Percentiles rank a stretch among this genome's conserved stretches.
These are phyloP conservation scores for Gymnopilus dilepis DNA, from an alignment of 768 basidiomycete genomes.

Conservation along the genomic window DNA sequence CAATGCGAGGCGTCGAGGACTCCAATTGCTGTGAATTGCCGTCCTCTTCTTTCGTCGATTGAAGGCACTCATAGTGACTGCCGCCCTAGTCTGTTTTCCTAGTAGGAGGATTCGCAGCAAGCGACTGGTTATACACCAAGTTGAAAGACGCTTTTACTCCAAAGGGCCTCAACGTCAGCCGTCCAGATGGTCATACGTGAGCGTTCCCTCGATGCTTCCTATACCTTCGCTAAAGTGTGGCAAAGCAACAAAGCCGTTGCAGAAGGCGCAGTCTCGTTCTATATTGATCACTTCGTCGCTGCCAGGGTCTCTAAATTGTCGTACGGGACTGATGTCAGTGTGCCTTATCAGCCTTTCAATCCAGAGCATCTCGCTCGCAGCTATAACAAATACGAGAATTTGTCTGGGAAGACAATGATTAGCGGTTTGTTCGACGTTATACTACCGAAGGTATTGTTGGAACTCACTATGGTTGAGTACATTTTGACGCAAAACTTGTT, in stretches of 20 bases:
- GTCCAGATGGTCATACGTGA: slow-evolving; percentile 56
- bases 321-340: slow-evolving; percentile 30
- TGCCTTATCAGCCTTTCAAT: slow-evolving; percentile 35
- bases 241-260: slow-evolving; percentile 32
- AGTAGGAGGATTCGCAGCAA: slow-evolving; percentile 60
- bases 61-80: neutral
- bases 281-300: slow-evolving; percentile 27
- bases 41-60: neutral
- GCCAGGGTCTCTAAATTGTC: slow-evolving; percentile 26
- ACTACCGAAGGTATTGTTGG: slow-evolving; percentile 44
- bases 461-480: neutral
- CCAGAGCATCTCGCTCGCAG: slow-evolving; percentile 43
- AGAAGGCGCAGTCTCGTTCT: slow-evolving; percentile 31
- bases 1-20: slow-evolving; percentile 28
- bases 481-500: neutral
- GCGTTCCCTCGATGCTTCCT: slow-evolving; percentile 17
- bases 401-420: slow-evolving; percentile 38
- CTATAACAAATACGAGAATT: slow-evolving; percentile 30
- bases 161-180: slow-evolving; percentile 41
- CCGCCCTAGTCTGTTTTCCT: slow-evolving; percentile 43
- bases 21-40: slow-evolving; percentile 35
- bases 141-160: slow-evolving; percentile 42
- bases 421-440: slow-evolving; percentile 42
- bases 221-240: neutral
- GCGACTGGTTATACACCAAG: slow-evolving; percentile 50